Conservation (phyloP, 306 rosid genomes). For the Castanea mollissima region DNA sequence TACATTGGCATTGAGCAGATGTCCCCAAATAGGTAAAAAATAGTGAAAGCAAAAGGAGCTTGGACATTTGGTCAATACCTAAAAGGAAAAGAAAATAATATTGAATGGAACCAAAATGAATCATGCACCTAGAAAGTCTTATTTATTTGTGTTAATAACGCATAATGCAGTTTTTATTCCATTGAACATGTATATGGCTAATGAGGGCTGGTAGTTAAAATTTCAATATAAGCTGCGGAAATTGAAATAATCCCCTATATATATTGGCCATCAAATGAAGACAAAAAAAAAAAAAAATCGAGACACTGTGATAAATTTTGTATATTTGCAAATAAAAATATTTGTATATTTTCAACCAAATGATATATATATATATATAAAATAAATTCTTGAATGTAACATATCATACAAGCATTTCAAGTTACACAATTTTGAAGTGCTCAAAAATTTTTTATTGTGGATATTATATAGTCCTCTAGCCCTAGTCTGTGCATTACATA, state of each 20-base stretch:
- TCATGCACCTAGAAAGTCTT: conserved; percentile 28
- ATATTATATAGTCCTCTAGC: too few species aligned
- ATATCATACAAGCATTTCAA: too few species aligned
- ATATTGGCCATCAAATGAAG: too few species aligned
- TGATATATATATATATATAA: too few species aligned
- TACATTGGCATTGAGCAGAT: conserved; percentile 43
- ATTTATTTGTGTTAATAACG: conserved; percentile 25
- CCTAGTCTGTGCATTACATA: too few species aligned
- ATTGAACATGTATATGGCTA: conserved; percentile 19
- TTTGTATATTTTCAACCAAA: too few species aligned
- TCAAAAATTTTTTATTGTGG: too few species aligned
- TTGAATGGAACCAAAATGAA: conserved; percentile 25
- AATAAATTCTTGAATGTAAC: too few species aligned
- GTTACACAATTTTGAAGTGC: too few species aligned
- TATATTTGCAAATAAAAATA: too few species aligned
- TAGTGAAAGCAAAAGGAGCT: conserved; percentile 29
- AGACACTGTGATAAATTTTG: too few species aligned
- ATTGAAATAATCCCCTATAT: not conserved
- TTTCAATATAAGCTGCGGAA: conserved; percentile 23
- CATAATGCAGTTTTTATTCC: conserved; percentile 29
- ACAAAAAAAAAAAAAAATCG: too few species aligned
- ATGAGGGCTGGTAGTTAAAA: not conserved
- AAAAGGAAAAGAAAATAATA: conserved; percentile 47
- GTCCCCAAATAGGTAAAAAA: conserved; percentile 37
- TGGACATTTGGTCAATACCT: conserved; percentile 64